Evolutionary conservation across 129 eudicot genomes (phyloP).

Genomic region (Artemisia tridentata): DNA sequence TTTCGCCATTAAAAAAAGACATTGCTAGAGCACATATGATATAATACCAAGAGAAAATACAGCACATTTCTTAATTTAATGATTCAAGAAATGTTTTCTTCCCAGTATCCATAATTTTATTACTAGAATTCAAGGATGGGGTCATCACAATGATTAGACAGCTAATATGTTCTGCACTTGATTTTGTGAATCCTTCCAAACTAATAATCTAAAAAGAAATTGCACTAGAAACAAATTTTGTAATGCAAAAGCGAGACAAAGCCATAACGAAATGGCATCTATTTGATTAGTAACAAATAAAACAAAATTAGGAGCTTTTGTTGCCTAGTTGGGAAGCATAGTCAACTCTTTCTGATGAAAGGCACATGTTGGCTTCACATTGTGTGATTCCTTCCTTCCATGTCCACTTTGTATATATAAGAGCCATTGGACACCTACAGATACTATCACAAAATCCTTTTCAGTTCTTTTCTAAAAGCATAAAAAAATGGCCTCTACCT

Average conservation of each 20-base stretch:
- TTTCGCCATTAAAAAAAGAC: not conserved
- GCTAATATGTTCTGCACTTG: slow-evolving; percentile 37
- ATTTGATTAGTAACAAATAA: slow-evolving; percentile 21
- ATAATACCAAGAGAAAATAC: slow-evolving; percentile 2
- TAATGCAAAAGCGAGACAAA: slow-evolving; percentile 29
- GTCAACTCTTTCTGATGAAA: slow-evolving; percentile 34
- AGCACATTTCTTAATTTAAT: not conserved
- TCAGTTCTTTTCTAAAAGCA: slow-evolving; percentile 6
- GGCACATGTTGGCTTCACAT: slow-evolving; percentile 41
- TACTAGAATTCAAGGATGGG: slow-evolving; percentile 26
- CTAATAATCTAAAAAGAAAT: slow-evolving; percentile 28
- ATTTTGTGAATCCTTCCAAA: slow-evolving; percentile 37
- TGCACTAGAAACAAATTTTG: slow-evolving; percentile 32
- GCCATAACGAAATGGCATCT: slow-evolving; percentile 24
- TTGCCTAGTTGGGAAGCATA: slow-evolving; percentile 34
- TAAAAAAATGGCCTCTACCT: slow-evolving; percentile 30
- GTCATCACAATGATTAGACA: slow-evolving; percentile 36
- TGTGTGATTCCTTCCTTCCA: slow-evolving; percentile 13
- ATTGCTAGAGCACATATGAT: not conserved
- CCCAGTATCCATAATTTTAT: slow-evolving; percentile 20
- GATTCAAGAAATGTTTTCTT: slow-evolving; percentile 21
- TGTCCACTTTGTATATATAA: slow-evolving; percentile 27
- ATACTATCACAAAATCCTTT: slow-evolving; percentile 18
- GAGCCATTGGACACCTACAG: slow-evolving; percentile 11
- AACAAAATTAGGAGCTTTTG: slow-evolving; percentile 29